These are phyloP conservation scores for Ogataea salicorniae DNA, from an alignment of 805 yeast genomes.

Conservation along the genomic window DNA sequence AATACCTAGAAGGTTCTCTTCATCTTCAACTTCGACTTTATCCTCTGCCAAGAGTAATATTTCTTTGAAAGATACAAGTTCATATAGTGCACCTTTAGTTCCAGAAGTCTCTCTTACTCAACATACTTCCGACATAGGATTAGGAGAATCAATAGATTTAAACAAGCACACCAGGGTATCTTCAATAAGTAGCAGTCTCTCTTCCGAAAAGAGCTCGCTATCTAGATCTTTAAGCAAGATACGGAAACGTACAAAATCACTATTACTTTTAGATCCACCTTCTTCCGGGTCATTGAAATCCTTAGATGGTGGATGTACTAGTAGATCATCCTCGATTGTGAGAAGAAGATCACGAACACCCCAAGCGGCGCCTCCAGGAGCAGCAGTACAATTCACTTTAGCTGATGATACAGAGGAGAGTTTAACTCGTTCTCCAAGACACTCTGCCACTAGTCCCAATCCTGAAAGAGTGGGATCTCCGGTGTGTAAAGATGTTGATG, in stretches of 20 bases:
- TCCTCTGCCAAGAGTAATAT: too few species aligned
- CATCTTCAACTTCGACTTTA: too few species aligned
- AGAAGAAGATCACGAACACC: background rate
- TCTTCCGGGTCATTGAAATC: slow-evolving; percentile 4
- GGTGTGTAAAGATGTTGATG: background rate
- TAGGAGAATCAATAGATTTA: background rate
- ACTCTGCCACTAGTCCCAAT: background rate
- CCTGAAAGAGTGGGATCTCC: background rate
- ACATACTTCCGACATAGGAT: background rate
- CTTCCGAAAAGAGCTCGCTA: slow-evolving; percentile 8
- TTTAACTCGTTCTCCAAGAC: background rate
- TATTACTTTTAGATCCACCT: slow-evolving; percentile 14
- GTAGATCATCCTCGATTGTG: background rate
- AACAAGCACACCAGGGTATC: background rate
- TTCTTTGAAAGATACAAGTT: too few species aligned
- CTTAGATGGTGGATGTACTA: background rate
- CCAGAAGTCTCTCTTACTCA: too few species aligned
- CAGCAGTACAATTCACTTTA: slow-evolving; percentile 9
- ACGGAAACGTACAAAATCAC: slow-evolving; percentile 13
- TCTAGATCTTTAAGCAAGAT: slow-evolving; percentile 10
- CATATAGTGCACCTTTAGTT: too few species aligned
- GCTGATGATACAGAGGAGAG: slow-evolving; percentile 9
- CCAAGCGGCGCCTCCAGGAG: slow-evolving; percentile 3
- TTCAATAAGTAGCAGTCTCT: background rate
- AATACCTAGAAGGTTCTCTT: too few species aligned